phyloP scores from a whole-genome alignment of 305 asterid genomes.

The Andrographis paniculata region DNA sequence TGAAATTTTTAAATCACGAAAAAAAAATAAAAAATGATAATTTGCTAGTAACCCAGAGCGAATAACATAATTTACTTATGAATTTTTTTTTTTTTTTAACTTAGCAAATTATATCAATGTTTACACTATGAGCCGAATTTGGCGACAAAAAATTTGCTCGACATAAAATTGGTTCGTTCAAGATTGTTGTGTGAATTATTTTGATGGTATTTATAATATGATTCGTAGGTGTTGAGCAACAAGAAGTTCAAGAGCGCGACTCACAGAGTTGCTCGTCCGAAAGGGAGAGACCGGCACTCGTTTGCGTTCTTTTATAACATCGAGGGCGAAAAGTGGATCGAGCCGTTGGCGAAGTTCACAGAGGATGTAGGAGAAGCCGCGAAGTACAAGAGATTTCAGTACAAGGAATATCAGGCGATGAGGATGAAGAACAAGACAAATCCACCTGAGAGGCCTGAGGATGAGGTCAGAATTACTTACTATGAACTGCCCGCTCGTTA shows the following conservation, averaged over 20 bases:
- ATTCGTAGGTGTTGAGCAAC: conserved; percentile 26
- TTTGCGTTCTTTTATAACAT: conserved; percentile 27
- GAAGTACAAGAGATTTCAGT: conserved; percentile 26
- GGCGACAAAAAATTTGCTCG: too few species aligned
- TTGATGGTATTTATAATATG: background rate
- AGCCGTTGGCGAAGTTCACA: conserved; percentile 28
- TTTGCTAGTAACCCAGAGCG: too few species aligned
- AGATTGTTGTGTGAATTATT: background rate
- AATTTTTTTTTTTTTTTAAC: too few species aligned
- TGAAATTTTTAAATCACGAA: too few species aligned
- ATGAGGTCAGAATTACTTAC: conserved; percentile 25
- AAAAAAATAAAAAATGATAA: too few species aligned
- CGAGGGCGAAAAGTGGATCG: conserved; percentile 36
- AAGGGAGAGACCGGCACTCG: conserved; percentile 17
- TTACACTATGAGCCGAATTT: too few species aligned
- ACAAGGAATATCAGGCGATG: conserved; percentile 33
- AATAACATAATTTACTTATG: too few species aligned
- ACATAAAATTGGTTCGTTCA: background rate
- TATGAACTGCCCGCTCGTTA: conserved; percentile 24
- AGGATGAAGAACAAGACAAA: conserved; percentile 34
- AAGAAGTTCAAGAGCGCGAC: conserved; percentile 32
- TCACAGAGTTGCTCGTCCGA: conserved; percentile 30
- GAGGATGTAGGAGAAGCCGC: conserved; percentile 24
- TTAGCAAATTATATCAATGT: too few species aligned
- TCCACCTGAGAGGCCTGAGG: conserved; percentile 28